Evolutionary conservation across 1,284 basidiomycete genomes (phyloP), one percentile per base, ranked within the genome.

Genomic region (Cutaneotrichosporon sp.): DNA sequence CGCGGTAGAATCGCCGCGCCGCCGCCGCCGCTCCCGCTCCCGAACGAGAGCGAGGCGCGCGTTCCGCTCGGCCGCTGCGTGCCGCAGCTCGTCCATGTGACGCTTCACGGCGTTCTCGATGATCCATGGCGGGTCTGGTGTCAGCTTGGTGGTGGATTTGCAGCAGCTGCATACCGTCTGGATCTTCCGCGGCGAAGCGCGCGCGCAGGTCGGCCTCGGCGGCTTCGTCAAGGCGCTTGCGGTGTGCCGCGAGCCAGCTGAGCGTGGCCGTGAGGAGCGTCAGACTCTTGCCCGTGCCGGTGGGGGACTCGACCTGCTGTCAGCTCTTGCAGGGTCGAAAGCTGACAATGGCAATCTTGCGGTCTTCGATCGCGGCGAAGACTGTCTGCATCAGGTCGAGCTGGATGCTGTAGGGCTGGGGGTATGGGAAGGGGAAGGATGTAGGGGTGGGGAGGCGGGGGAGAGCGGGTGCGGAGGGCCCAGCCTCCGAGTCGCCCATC

Each of bases 201-300:
- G 62, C 66, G 24, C 72, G 66, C 7, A 79, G 59, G 9, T 64
- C 67, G 0, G 65, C 66, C 52, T 72, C 70, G 0, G 65, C 63
- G 10, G 71, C 65, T 16, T 62, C 56, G 20, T 72, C 68, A 14
- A 75, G 56, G 1, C 79, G 66, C 20, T 65, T 62, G 45, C 66
- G 54, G 58, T 80, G 70, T 0, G 68, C 89, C 2, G 79, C 73
- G 3, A 95, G 82, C 92, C 92, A 95, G 1, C 89, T 87, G 54
- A 95, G 76, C 13, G 89, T 86, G 2, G 90, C 84, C 58, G 89
- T 91, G 5, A 95, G 82, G 3, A 95, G 83, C 67, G 88, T 91
- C n/a, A 94, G 79, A 0, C 90, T 91, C 79, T 95, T 95, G 29
- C 92, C 92, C 84, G 91, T 93, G 66, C 91, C 91, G 0, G 91